Percentiles rank a stretch among this genome's conserved stretches.
phyloP scores from a whole-genome alignment of 352 stramenopile species.

The Peronospora belbahrii region DNA sequence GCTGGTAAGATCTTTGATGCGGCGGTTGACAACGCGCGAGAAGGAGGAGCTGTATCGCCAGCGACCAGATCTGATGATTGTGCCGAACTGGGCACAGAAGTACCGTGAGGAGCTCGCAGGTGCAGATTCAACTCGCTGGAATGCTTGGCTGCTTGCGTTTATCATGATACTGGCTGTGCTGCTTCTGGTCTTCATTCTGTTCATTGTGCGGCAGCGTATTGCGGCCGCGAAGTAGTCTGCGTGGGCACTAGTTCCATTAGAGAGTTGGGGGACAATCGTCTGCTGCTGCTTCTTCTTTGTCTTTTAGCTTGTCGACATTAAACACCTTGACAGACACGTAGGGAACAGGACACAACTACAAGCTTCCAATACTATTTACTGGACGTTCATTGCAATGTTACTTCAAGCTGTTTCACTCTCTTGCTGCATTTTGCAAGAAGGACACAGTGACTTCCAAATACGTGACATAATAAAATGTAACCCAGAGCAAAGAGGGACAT shows the following conservation, averaged over 20 bases:
- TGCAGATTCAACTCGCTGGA: conserved; percentile 60
- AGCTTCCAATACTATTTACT: conserved; percentile 37
- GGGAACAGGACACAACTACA: conserved; percentile 19
- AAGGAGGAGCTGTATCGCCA: conserved; percentile 81
- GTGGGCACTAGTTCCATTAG: conserved; percentile 11
- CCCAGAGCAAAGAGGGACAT: too few relatives aligned
- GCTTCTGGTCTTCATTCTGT: conserved; percentile 70
- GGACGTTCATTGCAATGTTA: too few relatives aligned
- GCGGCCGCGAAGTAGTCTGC: conserved; percentile 10
- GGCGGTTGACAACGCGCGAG: conserved; percentile 64
- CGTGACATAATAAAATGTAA: too few relatives aligned
- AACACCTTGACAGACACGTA: conserved; percentile 12
- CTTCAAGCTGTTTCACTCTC: too few relatives aligned
- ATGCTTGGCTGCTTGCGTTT: conserved; percentile 68
- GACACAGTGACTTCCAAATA: too few relatives aligned
- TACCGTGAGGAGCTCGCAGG: conserved; percentile 79
- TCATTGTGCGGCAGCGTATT: conserved; percentile 54
- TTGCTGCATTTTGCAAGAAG: too few relatives aligned
- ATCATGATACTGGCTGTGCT: conserved; percentile 62
- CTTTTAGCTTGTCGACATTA: conserved; percentile 22
- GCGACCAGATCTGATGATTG: conserved; percentile 80
- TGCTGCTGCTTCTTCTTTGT: conserved; percentile 26
- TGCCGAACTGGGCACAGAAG: conserved; percentile 85
- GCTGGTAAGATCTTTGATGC: conserved; percentile 65
- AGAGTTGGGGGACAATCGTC: conserved; percentile 16